Evolutionary conservation across 352 stramenopile genomes (phyloP).

Genomic region (Phytophthora brassicae): DNA sequence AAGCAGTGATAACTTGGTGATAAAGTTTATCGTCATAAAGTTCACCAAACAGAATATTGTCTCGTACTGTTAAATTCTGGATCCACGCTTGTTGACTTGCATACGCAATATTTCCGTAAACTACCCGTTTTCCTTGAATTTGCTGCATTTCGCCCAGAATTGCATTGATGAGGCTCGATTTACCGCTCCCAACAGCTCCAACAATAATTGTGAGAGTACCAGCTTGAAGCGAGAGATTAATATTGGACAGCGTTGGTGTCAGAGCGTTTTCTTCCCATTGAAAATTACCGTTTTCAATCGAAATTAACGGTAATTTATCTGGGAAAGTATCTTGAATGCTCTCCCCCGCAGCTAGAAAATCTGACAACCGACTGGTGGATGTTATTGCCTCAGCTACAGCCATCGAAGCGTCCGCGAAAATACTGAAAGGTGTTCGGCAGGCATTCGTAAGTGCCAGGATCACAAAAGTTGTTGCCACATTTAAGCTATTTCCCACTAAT

Average conservation of each 20-base stretch:
- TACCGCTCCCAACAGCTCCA: slow-evolving; percentile 50
- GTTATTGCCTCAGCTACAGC: slow-evolving; percentile 44
- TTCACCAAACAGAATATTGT: slow-evolving; percentile 48
- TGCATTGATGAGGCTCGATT: slow-evolving; percentile 51
- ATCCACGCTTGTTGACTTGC: slow-evolving; percentile 91
- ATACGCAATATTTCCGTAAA: slow-evolving; percentile 57
- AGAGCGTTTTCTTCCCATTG: slow-evolving; percentile 20
- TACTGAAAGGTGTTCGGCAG: slow-evolving; percentile 44
- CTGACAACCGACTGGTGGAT: slow-evolving; percentile 23
- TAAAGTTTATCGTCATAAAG: slow-evolving; percentile 22
- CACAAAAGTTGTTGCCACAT: slow-evolving; percentile 91
- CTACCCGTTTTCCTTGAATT: slow-evolving; percentile 18
- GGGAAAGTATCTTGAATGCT: neutral
- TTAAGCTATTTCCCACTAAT: slow-evolving; percentile 78
- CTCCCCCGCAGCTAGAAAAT: slow-evolving; percentile 11
- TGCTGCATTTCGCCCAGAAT: slow-evolving; percentile 55
- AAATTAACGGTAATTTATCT: no score
- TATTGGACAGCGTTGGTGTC: slow-evolving; percentile 21
- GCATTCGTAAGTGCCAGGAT: slow-evolving; percentile 85
- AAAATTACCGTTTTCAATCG: slow-evolving; percentile 25
- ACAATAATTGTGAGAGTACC: slow-evolving; percentile 51
- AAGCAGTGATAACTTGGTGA: slow-evolving; percentile 57
- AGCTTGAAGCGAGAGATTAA: slow-evolving; percentile 54
- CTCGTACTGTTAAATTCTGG: slow-evolving; percentile 77
- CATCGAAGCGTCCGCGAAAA: slow-evolving; percentile 47